phyloP scores from a whole-genome alignment of 495 filamentous ascomycete genomes.

The Penicillium pancosmium region DNA sequence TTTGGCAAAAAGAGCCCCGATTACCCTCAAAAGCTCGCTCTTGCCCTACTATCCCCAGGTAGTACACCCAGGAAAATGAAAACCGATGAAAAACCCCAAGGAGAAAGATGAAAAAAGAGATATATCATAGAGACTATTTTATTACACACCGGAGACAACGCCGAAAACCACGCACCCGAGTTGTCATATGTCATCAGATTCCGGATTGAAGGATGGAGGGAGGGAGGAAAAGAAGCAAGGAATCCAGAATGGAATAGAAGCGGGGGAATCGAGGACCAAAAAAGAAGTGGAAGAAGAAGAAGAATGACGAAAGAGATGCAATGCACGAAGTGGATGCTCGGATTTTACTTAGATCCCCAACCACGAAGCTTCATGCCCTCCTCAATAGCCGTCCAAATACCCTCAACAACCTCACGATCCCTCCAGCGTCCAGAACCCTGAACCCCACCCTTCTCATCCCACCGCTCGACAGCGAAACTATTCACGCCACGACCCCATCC shows the following conservation, averaged over 20 bases:
- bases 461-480: constrained; percentile 76
- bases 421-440: constrained; percentile 73
- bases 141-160: constrained; percentile 9
- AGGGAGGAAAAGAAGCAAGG: background rate
- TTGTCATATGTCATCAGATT: constrained; percentile 22
- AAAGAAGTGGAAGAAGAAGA: constrained; percentile 11
- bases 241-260: constrained; percentile 7
- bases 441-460: constrained; percentile 58
- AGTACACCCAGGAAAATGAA: too few relatives aligned
- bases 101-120: background rate
- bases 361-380: constrained; percentile 82
- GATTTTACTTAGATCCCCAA: constrained; percentile 60
- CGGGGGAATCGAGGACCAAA: background rate
- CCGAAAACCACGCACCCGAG: constrained; percentile 2
- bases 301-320: constrained; percentile 1
- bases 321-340: constrained; percentile 3
- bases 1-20: too few relatives aligned
- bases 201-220: background rate
- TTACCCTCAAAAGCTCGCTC: too few relatives aligned
- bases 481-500: constrained; percentile 84
- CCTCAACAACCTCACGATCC: constrained; percentile 91
- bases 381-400: constrained; percentile 89
- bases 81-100: too few relatives aligned
- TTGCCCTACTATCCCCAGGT: too few relatives aligned
- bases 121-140: background rate